Percentiles rank a stretch among this genome's conserved stretches.
These are phyloP conservation scores for Psidium guajava DNA, from an alignment of 345 rosid genomes.

Conservation along the genomic window DNA sequence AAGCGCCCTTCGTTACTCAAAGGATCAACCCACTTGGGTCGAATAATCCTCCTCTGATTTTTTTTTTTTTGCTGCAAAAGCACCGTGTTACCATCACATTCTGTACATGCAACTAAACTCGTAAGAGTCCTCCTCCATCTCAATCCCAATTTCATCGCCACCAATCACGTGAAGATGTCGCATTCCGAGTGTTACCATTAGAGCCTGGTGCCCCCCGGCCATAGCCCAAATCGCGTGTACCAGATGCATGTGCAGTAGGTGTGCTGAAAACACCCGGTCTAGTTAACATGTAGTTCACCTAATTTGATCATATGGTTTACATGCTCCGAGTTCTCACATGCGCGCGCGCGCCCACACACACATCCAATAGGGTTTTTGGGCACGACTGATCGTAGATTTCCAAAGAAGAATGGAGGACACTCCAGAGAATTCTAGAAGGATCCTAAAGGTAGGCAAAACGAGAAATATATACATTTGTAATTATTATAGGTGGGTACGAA, in stretches of 20 bases:
- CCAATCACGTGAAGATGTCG: neutral
- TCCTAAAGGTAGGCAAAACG: too few species aligned
- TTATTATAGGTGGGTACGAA: too few species aligned
- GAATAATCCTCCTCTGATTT: neutral
- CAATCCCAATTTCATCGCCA: neutral
- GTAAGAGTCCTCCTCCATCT: neutral
- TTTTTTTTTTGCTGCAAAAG: neutral
- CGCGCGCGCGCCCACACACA: too few species aligned
- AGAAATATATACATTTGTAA: too few species aligned
- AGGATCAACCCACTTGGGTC: neutral
- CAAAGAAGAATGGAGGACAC: too few species aligned
- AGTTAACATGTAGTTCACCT: neutral
- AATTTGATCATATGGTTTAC: neutral
- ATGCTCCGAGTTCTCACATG: neutral
- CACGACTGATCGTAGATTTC: too few species aligned
- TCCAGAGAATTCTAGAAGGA: too few species aligned
- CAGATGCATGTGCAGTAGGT: neutral
- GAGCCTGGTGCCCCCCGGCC: neutral
- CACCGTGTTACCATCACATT: neutral
- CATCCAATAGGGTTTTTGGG: too few species aligned
- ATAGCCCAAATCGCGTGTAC: neutral
- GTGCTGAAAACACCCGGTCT: neutral
- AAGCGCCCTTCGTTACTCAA: neutral
- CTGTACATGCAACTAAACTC: neutral
- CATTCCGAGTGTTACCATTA: neutral